Conservation (phyloP, 164 flowering plant genomes). For the Magnolia officinalis region DNA sequence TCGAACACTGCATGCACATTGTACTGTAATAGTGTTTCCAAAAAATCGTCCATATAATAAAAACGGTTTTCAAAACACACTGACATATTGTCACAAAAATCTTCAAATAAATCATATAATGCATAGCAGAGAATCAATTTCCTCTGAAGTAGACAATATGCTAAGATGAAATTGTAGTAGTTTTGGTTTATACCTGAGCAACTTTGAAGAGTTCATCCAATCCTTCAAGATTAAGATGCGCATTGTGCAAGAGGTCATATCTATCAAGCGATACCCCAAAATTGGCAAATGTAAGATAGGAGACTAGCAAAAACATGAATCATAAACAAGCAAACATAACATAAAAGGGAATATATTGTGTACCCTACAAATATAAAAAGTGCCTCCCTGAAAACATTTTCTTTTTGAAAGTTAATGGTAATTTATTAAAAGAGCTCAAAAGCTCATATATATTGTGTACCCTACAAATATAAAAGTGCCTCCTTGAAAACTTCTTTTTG, state of each 20-base stretch:
- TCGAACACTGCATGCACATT: not conserved
- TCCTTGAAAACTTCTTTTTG: not conserved
- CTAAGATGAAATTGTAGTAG: not conserved
- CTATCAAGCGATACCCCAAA: slow-evolving; percentile 34
- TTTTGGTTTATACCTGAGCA: slow-evolving; percentile 66
- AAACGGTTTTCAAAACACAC: not conserved
- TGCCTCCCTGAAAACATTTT: not conserved
- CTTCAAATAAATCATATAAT: not conserved
- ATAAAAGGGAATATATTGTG: no score
- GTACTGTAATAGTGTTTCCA: not conserved
- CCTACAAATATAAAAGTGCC: not conserved
- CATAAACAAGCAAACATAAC: no score
- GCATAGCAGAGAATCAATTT: not conserved
- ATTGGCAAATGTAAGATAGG: not conserved
- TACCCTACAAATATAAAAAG: not conserved
- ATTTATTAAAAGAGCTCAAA: not conserved
- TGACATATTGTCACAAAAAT: not conserved
- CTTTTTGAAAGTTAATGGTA: not conserved
- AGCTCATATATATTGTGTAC: no score
- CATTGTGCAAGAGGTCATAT: slow-evolving; percentile 95
- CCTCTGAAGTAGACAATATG: not conserved
- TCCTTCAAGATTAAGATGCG: slow-evolving; percentile 88
- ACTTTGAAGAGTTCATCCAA: slow-evolving; percentile 91
- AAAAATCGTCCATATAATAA: no score
- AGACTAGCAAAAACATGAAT: not conserved